phyloP scores from a whole-genome alignment of 2,329 filamentous ascomycete species.

The Cytospora chrysosperma region DNA sequence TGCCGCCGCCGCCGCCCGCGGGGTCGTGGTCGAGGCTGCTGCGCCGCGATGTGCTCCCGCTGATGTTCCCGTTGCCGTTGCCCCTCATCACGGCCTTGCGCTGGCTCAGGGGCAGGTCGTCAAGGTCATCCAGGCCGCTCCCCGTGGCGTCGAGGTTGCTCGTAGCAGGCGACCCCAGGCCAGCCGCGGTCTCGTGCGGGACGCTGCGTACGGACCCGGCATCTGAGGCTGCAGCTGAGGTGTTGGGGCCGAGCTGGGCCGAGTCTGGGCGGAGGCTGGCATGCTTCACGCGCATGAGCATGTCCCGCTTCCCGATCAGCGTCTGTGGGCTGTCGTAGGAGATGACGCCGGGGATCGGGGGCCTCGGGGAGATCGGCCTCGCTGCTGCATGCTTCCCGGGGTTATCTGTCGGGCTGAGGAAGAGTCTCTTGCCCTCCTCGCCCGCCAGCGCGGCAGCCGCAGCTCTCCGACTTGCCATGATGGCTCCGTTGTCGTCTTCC shows the following conservation, averaged over 20 bases:
- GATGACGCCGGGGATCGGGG: conserved; percentile 45
- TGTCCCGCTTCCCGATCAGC: conserved; percentile 55
- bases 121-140: conserved; percentile 37
- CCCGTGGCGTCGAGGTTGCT: conserved; percentile 18
- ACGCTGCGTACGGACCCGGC: conserved; percentile 40
- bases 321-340: conserved; percentile 55
- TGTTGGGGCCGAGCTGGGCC: not conserved
- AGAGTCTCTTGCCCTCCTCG: conserved; percentile 23
- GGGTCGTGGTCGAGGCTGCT: not conserved
- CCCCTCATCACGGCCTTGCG: conserved; percentile 62
- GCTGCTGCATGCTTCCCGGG: conserved; percentile 4
- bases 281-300: conserved; percentile 50
- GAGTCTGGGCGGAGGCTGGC: conserved; percentile 29
- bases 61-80: conserved; percentile 34
- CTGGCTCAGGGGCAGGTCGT: conserved; percentile 71
- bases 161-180: conserved; percentile 2
- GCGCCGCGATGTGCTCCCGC: not conserved
- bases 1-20: conserved; percentile 19
- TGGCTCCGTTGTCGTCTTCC: conserved; percentile 34
- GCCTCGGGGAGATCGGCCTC: conserved; percentile 26
- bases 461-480: conserved; percentile 25
- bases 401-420: conserved; percentile 26
- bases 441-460: conserved; percentile 21
- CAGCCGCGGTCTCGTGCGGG: not conserved
- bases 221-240: conserved; percentile 39